Percentiles rank a stretch among this genome's conserved stretches.
Conservation (phyloP, 495 filamentous ascomycete genomes). For the Neurospora sp. region DNA sequence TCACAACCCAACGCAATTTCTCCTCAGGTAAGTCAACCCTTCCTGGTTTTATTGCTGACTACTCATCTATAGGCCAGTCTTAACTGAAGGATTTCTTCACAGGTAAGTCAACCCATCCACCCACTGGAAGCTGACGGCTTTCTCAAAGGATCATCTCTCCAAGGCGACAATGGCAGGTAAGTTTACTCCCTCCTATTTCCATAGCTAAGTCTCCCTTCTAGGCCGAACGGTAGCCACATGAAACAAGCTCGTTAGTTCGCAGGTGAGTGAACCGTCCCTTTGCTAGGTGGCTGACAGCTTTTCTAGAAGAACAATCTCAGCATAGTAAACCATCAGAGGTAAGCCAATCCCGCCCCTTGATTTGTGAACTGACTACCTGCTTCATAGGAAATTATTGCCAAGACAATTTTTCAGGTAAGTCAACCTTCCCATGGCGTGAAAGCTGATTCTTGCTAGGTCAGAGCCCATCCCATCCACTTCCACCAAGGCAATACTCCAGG, state of each 20-base stretch:
- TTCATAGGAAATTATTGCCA: not conserved
- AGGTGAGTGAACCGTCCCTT: not conserved
- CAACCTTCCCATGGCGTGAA: not conserved
- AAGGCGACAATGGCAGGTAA: not conserved
- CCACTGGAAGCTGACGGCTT: not conserved
- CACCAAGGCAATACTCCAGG: not conserved
- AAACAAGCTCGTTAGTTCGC: not conserved
- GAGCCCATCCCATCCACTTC: not conserved
- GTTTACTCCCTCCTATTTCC: not conserved
- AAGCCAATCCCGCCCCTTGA: not conserved
- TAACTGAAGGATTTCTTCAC: not conserved
- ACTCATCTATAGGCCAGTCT: not conserved
- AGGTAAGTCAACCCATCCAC: not conserved
- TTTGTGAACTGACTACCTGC: not conserved
- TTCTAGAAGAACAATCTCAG: not conserved
- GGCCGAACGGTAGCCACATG: not conserved
- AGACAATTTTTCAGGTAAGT: not conserved
- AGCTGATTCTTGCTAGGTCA: not conserved
- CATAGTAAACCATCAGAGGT: no score
- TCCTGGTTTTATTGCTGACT: not conserved
- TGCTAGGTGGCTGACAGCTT: not conserved
- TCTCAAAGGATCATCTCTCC: not conserved
- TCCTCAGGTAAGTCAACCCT: not conserved
- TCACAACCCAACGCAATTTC: not conserved
- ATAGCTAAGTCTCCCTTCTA: not conserved